Conservation (phyloP, 2,329 filamentous ascomycete species). For the Emergomyces africanus region DNA sequence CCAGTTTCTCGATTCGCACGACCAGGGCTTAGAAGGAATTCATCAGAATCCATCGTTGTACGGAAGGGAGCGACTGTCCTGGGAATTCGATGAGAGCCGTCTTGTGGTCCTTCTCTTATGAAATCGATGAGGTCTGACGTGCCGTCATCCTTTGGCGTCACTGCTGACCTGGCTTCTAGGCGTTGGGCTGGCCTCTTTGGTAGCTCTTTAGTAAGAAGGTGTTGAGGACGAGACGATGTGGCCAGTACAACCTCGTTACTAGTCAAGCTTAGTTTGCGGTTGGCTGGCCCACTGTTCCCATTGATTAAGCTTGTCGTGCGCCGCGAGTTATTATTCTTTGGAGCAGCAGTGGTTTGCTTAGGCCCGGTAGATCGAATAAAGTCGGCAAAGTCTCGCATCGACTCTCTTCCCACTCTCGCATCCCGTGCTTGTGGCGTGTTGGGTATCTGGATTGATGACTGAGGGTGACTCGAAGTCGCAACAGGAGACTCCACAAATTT, state of each 20-base stretch:
- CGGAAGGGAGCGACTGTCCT: slow-evolving; percentile 75
- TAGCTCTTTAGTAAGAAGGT: neutral
- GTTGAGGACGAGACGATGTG: neutral
- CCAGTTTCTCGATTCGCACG: slow-evolving; percentile 17
- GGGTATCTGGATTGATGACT: slow-evolving; percentile 11
- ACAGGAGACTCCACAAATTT: slow-evolving; percentile 13
- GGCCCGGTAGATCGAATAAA: slow-evolving; percentile 83
- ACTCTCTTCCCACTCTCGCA: slow-evolving; percentile 56
- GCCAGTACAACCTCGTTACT: neutral
- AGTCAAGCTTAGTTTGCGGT: neutral
- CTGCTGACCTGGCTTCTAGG: slow-evolving; percentile 60
- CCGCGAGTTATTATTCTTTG: neutral
- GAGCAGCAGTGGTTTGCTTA: slow-evolving; percentile 11
- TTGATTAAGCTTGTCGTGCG: neutral
- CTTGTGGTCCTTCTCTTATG: slow-evolving; percentile 73
- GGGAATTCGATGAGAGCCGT: slow-evolving; percentile 58
- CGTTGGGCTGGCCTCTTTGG: slow-evolving; percentile 24
- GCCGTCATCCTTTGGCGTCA: slow-evolving; percentile 48
- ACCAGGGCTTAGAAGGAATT: slow-evolving; percentile 34
- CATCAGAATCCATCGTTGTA: slow-evolving; percentile 74
- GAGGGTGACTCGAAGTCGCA: neutral
- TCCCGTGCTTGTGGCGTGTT: slow-evolving; percentile 49
- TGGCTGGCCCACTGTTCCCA: neutral
- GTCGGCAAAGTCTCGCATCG: slow-evolving; percentile 70
- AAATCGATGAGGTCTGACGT: slow-evolving; percentile 91